Conservation (phyloP, 2,329 filamentous ascomycete species). For the Penicillium vulpinum region DNA sequence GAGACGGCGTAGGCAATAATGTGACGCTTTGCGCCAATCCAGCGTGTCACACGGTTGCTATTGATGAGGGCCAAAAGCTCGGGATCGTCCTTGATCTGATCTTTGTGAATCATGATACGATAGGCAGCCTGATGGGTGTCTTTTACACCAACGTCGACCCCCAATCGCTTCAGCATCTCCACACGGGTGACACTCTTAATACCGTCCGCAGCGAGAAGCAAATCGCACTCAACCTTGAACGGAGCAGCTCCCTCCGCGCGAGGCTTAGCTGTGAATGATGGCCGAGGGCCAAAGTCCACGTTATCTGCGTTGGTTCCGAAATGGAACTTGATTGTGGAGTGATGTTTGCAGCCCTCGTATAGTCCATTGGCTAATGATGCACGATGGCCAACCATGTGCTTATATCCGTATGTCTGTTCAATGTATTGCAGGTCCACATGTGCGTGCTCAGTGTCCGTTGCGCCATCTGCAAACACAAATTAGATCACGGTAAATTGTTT, state of each 20-base stretch:
- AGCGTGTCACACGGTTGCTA: conserved; percentile 59
- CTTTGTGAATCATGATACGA: conserved; percentile 53
- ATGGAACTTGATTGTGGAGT: conserved; percentile 66
- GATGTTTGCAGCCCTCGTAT: conserved; percentile 67
- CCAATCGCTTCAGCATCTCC: conserved; percentile 43
- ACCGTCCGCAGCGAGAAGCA: conserved; percentile 57
- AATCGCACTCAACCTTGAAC: conserved; percentile 52
- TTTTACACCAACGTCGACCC: conserved; percentile 42
- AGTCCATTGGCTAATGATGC: conserved; percentile 68
- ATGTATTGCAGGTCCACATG: conserved; percentile 71
- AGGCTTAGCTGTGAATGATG: conserved; percentile 61
- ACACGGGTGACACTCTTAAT: conserved; percentile 53
- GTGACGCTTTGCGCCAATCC: conserved; percentile 66
- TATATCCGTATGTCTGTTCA: conserved; percentile 66
- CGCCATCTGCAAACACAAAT: conserved; percentile 53
- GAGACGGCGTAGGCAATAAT: conserved; percentile 68
- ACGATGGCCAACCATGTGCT: conserved; percentile 79
- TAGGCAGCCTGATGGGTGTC: conserved; percentile 57
- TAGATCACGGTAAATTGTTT: background rate
- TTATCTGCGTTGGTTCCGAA: conserved; percentile 60
- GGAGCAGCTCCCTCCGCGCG: conserved; percentile 51
- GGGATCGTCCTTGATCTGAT: conserved; percentile 48
- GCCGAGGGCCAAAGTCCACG: conserved; percentile 59
- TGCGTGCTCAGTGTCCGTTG: conserved; percentile 67
- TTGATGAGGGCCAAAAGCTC: conserved; percentile 59